A percentile compares a stretch with the other conserved stretches of the same genome.
phyloP scores from a whole-genome alignment of 2,329 filamentous ascomycete species.

The Scorias spongiosa region DNA sequence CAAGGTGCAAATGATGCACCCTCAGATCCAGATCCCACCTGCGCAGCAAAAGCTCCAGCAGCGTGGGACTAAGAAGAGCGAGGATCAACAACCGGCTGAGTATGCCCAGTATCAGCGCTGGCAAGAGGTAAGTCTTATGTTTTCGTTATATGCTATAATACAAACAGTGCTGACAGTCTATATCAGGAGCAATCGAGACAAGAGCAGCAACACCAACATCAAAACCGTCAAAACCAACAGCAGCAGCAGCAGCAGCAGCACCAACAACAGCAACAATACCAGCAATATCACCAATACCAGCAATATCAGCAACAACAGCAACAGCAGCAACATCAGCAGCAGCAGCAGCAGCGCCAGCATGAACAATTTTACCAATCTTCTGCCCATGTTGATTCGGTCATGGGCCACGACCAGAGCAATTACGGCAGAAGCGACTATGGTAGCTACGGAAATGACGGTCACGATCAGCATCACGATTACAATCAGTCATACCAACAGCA shows the following conservation, averaged over 20 bases:
- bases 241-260: constrained; percentile 15
- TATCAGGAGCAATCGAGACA: constrained; percentile 18
- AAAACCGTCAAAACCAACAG: constrained; percentile 8
- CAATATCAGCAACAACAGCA: background rate
- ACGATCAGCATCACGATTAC: constrained; percentile 4
- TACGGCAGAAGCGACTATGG: background rate
- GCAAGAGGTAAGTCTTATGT: constrained; percentile 21
- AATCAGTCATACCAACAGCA: background rate
- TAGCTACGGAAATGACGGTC: constrained; percentile 5
- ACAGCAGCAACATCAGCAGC: background rate
- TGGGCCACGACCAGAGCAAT: background rate
- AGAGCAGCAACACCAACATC: constrained; percentile 5
- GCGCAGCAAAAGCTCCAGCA: constrained; percentile 39
- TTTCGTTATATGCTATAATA: background rate
- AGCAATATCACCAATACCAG: constrained; percentile 13
- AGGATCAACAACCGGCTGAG: constrained; percentile 16
- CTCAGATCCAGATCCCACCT: constrained; percentile 75
- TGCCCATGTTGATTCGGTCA: constrained; percentile 6
- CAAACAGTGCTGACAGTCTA: constrained; percentile 1
- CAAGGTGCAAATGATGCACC: constrained; percentile 98
- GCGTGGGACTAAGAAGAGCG: constrained; percentile 8
- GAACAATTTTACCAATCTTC: constrained; percentile 3
- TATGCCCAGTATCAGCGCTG: constrained; percentile 22
- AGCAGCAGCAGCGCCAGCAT: constrained; percentile 4
- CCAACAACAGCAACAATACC: constrained; percentile 11